A percentile compares a stretch with the other conserved stretches of the same genome.
phyloP scores from a whole-genome alignment of 495 filamentous ascomycete genomes.

The Daldinia concentrica region DNA sequence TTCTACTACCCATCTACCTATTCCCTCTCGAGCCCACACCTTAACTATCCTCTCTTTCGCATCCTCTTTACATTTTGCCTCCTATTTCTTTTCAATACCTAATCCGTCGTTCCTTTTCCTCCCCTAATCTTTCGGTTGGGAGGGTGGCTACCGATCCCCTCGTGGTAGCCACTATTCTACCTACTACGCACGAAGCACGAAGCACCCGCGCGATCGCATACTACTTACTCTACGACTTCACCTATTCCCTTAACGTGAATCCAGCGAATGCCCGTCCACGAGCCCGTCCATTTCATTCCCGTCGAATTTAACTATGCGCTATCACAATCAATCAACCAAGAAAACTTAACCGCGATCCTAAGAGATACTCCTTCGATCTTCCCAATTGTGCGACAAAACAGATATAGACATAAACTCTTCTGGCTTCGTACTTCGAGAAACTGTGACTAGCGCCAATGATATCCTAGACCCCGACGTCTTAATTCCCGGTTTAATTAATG shows the following conservation, averaged over 20 bases:
- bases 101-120: constrained; percentile 34
- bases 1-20: constrained; percentile 44
- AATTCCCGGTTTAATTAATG: constrained; percentile 8
- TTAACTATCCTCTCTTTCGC: constrained; percentile 39
- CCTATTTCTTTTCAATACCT: constrained; percentile 36
- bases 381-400: constrained; percentile 11
- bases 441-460: constrained; percentile 24
- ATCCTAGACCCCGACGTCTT: background rate
- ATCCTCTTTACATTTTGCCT: constrained; percentile 33
- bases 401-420: constrained; percentile 2
- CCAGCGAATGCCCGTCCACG: constrained; percentile 19
- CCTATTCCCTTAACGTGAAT: constrained; percentile 33
- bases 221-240: constrained; percentile 15
- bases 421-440: constrained; percentile 1
- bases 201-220: constrained; percentile 26
- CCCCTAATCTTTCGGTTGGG: constrained; percentile 23
- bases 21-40: constrained; percentile 35
- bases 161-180: constrained; percentile 39
- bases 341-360: constrained; percentile 15
- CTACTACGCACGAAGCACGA: constrained; percentile 15
- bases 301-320: constrained; percentile 30
- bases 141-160: constrained; percentile 34
- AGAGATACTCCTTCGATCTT: constrained; percentile 13
- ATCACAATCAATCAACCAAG: constrained; percentile 14
- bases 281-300: constrained; percentile 16